A percentile compares a stretch with the other conserved stretches of the same genome.
These are phyloP conservation scores for Monosiga brevicollis DNA, from an alignment of 78 protist genomes.

Conservation along the genomic window DNA sequence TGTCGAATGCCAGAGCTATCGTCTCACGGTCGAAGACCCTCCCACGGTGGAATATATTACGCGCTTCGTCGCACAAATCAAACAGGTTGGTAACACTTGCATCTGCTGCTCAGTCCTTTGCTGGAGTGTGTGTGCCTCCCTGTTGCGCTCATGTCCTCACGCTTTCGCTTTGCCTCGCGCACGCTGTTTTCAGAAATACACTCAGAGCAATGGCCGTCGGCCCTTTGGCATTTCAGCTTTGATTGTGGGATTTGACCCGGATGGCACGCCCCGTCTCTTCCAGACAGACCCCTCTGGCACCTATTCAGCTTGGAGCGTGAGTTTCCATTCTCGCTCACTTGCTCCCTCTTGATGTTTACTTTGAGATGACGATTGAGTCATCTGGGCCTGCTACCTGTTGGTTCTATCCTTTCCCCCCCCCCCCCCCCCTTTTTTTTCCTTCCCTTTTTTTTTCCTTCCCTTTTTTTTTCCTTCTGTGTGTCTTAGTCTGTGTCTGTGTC, in stretches of 20 bases:
- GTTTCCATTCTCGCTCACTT: not conserved
- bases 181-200: slow-evolving; percentile 70
- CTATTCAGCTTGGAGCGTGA: slow-evolving; percentile 83
- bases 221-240: slow-evolving; percentile 97
- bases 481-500: no score
- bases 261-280: slow-evolving; percentile 81
- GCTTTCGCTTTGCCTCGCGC: not conserved
- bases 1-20: slow-evolving; percentile 90
- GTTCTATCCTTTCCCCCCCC: not conserved
- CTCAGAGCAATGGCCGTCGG: slow-evolving; percentile 96
- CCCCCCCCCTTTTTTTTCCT: not conserved
- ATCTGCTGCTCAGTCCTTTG: not conserved
- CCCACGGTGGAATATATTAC: slow-evolving; percentile 83
- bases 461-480: slow-evolving; percentile 12
- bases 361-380: not conserved
- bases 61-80: slow-evolving; percentile 82
- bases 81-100: slow-evolving; percentile 50
- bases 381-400: not conserved
- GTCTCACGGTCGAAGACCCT: slow-evolving; percentile 89
- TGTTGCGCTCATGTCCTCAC: not conserved
- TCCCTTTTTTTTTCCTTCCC: not conserved
- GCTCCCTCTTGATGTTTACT: not conserved
- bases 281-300: slow-evolving; percentile 96
- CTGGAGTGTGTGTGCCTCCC: not conserved
- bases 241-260: slow-evolving; percentile 87